These are phyloP conservation scores for Plasmodium ovale DNA, from an alignment of 169 alveolate genomes.

Conservation along the genomic window DNA sequence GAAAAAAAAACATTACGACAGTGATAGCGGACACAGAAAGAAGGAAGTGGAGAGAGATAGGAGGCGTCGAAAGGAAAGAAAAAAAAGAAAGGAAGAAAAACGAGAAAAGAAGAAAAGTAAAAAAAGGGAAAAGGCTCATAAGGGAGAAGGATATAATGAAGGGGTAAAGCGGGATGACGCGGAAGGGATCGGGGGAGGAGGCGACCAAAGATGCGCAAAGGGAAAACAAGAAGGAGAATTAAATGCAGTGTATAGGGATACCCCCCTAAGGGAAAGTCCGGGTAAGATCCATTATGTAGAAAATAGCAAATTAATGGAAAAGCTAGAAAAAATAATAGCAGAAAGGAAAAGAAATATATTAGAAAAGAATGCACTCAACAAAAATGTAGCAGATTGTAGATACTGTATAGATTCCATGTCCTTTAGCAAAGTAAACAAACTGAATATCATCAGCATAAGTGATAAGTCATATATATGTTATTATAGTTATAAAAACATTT, in stretches of 20 bases:
- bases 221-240: too few relatives aligned
- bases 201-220: too few relatives aligned
- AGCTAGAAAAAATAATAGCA: slow-evolving; percentile 54
- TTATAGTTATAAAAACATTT: slow-evolving; percentile 71
- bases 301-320: slow-evolving; percentile 26
- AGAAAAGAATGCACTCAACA: slow-evolving; percentile 56
- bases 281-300: neutral
- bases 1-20: neutral
- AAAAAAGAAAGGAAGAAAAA: neutral
- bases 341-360: slow-evolving; percentile 46
- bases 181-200: too few relatives aligned
- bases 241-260: too few relatives aligned
- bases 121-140: neutral
- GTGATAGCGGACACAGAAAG: slow-evolving; percentile 12
- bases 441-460: slow-evolving; percentile 74
- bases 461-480: slow-evolving; percentile 72
- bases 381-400: slow-evolving; percentile 73
- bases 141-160: neutral
- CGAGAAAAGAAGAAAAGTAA: neutral
- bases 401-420: slow-evolving; percentile 68
- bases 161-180: neutral
- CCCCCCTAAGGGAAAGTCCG: too few relatives aligned
- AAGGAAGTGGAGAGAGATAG: neutral
- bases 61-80: neutral
- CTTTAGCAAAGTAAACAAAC: slow-evolving; percentile 63